Conservation (phyloP, 2,329 filamentous ascomycete genomes). For the Lasiodiplodia theobromae region DNA sequence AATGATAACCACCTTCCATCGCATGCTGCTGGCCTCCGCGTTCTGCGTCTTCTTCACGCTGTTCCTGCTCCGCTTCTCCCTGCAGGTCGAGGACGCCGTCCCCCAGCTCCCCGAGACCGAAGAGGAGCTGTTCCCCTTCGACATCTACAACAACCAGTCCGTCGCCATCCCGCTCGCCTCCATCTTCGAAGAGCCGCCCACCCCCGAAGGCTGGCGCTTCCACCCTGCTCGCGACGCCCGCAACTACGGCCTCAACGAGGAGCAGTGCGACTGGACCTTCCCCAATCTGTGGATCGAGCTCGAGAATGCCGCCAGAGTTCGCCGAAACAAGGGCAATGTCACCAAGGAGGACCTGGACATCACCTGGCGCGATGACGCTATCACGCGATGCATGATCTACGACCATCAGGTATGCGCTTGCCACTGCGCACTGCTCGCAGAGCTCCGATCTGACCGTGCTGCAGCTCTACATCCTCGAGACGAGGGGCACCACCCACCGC, state of each 20-base stretch:
- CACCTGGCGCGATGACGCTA: slow-evolving; percentile 34
- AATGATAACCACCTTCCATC: slow-evolving; percentile 27
- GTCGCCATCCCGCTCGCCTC: slow-evolving; percentile 19
- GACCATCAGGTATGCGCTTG: slow-evolving; percentile 35
- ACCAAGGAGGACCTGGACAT: slow-evolving; percentile 36
- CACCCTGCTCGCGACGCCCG: slow-evolving; percentile 25
- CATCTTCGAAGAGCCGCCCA: slow-evolving; percentile 9
- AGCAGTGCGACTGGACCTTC: slow-evolving; percentile 33
- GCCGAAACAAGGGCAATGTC: slow-evolving; percentile 33
- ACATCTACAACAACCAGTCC: slow-evolving; percentile 14
- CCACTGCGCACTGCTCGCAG: background rate
- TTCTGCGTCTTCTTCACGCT: slow-evolving; percentile 19
- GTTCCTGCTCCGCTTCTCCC: slow-evolving; percentile 24
- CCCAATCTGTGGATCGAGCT: slow-evolving; percentile 37
- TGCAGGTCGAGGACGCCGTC: slow-evolving; percentile 17
- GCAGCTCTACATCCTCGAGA: slow-evolving; percentile 45
- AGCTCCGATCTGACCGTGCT: background rate
- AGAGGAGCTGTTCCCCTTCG: slow-evolving; percentile 8
- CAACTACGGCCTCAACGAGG: slow-evolving; percentile 29
- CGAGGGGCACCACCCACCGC: slow-evolving; percentile 35
- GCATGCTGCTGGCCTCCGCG: slow-evolving; percentile 22
- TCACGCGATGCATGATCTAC: slow-evolving; percentile 41
- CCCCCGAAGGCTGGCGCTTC: slow-evolving; percentile 26
- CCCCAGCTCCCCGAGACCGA: slow-evolving; percentile 7
- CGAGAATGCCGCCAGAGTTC: slow-evolving; percentile 33